A percentile compares a stretch with the other conserved stretches of the same genome.
phyloP scores from a whole-genome alignment of 305 asterid genomes.

The Fraxinus sp. region DNA sequence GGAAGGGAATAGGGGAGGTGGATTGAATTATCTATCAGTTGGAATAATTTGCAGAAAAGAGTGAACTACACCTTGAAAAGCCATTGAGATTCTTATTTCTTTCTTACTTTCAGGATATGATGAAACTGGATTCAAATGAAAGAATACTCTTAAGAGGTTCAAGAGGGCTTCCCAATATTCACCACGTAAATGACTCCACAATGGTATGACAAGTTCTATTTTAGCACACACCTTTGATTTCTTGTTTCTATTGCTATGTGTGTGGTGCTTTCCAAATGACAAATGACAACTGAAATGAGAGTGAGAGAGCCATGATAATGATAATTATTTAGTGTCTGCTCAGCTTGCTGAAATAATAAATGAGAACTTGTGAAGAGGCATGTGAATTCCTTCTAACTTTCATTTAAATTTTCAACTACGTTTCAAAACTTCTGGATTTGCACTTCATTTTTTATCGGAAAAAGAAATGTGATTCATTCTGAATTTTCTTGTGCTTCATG shows the following conservation, averaged over 20 bases:
- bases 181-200: constrained; percentile 71
- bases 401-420: not conserved
- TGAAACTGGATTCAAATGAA: constrained; percentile 73
- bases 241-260: not conserved
- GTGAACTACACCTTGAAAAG: not conserved
- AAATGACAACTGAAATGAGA: not conserved
- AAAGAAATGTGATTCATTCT: not conserved
- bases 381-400: not conserved
- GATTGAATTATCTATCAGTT: not conserved
- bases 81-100: constrained; percentile 12
- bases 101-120: constrained; percentile 72
- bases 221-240: not conserved
- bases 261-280: not conserved
- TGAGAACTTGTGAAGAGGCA: not conserved
- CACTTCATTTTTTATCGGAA: not conserved
- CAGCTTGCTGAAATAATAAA: not conserved
- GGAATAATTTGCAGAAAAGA: not conserved
- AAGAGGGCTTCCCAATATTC: constrained; percentile 73
- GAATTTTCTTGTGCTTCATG: not conserved
- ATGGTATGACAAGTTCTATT: constrained; percentile 48
- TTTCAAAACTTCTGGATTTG: not conserved
- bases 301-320: not conserved
- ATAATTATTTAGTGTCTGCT: not conserved
- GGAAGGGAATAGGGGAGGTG: not conserved
- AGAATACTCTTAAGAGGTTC: constrained; percentile 66